phyloP scores from a whole-genome alignment of 2,329 filamentous ascomycete species.

The Scedosporium minutisporum region DNA sequence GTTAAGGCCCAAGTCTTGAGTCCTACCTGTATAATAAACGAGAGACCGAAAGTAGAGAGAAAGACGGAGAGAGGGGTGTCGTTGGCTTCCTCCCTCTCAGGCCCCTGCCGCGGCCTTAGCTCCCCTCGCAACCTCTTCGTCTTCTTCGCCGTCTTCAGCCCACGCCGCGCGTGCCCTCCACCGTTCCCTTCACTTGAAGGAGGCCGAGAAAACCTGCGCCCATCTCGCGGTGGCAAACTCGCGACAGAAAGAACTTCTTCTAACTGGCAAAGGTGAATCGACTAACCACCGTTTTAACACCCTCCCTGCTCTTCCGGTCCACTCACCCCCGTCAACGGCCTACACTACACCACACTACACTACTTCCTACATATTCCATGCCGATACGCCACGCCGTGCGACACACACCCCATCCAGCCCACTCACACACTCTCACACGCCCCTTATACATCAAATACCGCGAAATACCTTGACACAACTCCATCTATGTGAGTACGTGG shows the following conservation, averaged over 20 bases:
- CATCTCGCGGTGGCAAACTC: background rate
- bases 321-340: background rate
- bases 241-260: background rate
- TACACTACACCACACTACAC: too few species aligned
- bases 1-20: background rate
- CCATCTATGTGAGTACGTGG: background rate
- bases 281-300: background rate
- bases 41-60: background rate
- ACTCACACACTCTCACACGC: background rate
- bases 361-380: background rate
- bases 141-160: background rate
- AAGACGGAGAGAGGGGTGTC: background rate
- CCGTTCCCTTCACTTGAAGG: background rate
- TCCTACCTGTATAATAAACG: background rate
- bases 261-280: background rate
- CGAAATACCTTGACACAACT: background rate
- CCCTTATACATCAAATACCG: background rate
- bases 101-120: background rate
- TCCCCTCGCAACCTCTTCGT: background rate
- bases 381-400: background rate
- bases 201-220: background rate
- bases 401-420: background rate
- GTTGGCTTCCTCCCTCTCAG: background rate
- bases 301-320: background rate
- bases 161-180: background rate